phyloP scores from a whole-genome alignment of 2,329 filamentous ascomycete species.

The Aspergillus fumigatiaffinis region DNA sequence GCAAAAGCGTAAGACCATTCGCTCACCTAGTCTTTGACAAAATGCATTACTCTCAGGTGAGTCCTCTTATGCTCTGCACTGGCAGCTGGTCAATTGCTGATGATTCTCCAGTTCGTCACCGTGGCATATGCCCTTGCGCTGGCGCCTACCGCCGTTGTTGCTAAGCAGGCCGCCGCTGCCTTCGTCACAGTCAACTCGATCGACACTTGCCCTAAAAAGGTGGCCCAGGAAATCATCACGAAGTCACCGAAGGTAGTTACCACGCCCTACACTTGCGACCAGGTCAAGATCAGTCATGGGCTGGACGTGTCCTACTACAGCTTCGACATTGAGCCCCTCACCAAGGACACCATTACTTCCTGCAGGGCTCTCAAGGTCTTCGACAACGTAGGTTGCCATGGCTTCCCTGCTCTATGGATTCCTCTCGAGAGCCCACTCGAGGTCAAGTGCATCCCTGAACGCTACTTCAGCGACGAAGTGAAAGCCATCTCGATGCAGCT shows the following conservation, averaged over 20 bases:
- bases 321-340: constrained; percentile 8
- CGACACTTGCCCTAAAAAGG: constrained; percentile 7
- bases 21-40: background rate
- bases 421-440: constrained; percentile 5
- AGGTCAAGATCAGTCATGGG: constrained; percentile 13
- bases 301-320: constrained; percentile 13
- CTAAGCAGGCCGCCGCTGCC: constrained; percentile 7
- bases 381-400: constrained; percentile 10
- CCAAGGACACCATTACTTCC: constrained; percentile 2
- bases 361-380: constrained; percentile 15
- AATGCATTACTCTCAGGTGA: constrained; percentile 1
- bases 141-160: constrained; percentile 11
- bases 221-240: background rate
- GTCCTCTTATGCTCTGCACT: background rate
- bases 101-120: background rate
- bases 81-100: background rate
- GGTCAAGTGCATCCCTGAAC: constrained; percentile 7
- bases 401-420: constrained; percentile 7
- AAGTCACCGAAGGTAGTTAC: background rate
- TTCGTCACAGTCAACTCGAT: constrained; percentile 8
- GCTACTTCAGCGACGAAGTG: constrained; percentile 5
- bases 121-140: constrained; percentile 11
- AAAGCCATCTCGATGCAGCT: constrained; percentile 5
- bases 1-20: background rate
- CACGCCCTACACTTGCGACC: constrained; percentile 8